A percentile compares a stretch with the other conserved stretches of the same genome.
These are phyloP conservation scores for Leccinum fuscescens DNA, from an alignment of 1,284 basidiomycete genomes.

Conservation along the genomic window DNA sequence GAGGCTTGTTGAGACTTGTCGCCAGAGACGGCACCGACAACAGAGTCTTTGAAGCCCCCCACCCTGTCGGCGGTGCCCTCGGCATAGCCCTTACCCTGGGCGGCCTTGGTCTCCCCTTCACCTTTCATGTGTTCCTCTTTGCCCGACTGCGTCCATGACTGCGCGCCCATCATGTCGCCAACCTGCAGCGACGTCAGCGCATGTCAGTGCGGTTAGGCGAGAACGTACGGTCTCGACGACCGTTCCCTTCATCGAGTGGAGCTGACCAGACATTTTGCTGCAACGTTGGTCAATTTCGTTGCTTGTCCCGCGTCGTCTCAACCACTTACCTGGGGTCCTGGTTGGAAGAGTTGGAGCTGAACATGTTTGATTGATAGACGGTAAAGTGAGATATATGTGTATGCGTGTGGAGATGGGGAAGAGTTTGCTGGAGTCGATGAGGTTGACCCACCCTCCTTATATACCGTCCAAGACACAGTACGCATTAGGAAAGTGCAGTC, in stretches of 20 bases:
- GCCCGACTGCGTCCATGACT: constrained; percentile 52
- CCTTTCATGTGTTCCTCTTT: constrained; percentile 66
- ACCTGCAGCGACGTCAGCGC: constrained; percentile 29
- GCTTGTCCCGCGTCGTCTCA: not conserved
- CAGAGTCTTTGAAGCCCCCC: constrained; percentile 64
- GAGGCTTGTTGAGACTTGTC: constrained; percentile 59
- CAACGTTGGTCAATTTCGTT: constrained; percentile 3
- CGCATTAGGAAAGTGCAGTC: constrained; percentile 32
- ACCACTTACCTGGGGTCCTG: constrained; percentile 31
- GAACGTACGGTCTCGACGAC: constrained; percentile 51
- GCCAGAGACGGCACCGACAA: constrained; percentile 64
- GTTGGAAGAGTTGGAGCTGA: constrained; percentile 17
- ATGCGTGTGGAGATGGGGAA: constrained; percentile 1
- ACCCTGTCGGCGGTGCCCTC: constrained; percentile 61
- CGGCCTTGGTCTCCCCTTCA: constrained; percentile 58
- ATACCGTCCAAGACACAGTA: constrained; percentile 22
- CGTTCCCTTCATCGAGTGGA: constrained; percentile 59
- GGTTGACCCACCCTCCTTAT: constrained; percentile 19
- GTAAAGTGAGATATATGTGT: not conserved
- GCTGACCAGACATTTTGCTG: constrained; percentile 64
- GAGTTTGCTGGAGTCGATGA: not conserved
- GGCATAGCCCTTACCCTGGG: constrained; percentile 52
- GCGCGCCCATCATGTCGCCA: constrained; percentile 48
- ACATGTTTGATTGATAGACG: not conserved
- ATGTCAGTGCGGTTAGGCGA: not conserved